Conservation (phyloP, 2,329 filamentous ascomycete species). For the Aspergillus tamarii region DNA sequence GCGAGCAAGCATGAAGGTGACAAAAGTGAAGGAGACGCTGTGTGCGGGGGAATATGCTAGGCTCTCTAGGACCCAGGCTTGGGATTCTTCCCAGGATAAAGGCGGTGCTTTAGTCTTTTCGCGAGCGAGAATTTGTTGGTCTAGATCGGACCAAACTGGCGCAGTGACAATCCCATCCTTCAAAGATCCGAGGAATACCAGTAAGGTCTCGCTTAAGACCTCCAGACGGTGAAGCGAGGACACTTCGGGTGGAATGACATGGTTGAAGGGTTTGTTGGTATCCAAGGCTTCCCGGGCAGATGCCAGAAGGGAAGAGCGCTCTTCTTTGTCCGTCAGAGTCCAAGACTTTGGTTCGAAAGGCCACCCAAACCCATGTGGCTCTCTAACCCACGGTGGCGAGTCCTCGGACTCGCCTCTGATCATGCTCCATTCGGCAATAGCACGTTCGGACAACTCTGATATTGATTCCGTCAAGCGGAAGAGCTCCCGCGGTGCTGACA, state of each 20-base stretch:
- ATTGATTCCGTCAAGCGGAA: constrained; percentile 86
- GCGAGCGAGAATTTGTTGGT: constrained; percentile 57
- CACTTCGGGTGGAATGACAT: constrained; percentile 65
- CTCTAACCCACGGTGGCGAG: constrained; percentile 54
- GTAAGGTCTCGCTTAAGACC: constrained; percentile 69
- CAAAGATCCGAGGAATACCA: constrained; percentile 74
- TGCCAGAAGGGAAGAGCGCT: constrained; percentile 49
- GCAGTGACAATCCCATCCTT: constrained; percentile 77
- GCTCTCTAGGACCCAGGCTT: constrained; percentile 70
- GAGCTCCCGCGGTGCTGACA: constrained; percentile 84
- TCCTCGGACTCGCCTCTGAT: constrained; percentile 45
- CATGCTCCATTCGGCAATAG: constrained; percentile 67
- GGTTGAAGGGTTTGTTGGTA: constrained; percentile 63
- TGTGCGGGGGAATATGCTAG: constrained; percentile 73
- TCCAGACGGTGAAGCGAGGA: constrained; percentile 73
- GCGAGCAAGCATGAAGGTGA: constrained; percentile 73
- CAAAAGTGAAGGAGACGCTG: constrained; percentile 86
- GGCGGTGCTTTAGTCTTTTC: constrained; percentile 54
- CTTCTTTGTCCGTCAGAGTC: constrained; percentile 44
- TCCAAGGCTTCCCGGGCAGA: constrained; percentile 70
- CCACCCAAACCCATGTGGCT: constrained; percentile 55
- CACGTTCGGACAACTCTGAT: constrained; percentile 61
- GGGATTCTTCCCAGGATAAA: constrained; percentile 57
- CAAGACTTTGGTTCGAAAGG: constrained; percentile 60
- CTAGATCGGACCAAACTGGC: constrained; percentile 70